Percentiles rank a stretch among this genome's conserved stretches.
These are phyloP conservation scores for Penicillium sp. DNA, from an alignment of 2,329 filamentous ascomycete species.

Conservation along the genomic window DNA sequence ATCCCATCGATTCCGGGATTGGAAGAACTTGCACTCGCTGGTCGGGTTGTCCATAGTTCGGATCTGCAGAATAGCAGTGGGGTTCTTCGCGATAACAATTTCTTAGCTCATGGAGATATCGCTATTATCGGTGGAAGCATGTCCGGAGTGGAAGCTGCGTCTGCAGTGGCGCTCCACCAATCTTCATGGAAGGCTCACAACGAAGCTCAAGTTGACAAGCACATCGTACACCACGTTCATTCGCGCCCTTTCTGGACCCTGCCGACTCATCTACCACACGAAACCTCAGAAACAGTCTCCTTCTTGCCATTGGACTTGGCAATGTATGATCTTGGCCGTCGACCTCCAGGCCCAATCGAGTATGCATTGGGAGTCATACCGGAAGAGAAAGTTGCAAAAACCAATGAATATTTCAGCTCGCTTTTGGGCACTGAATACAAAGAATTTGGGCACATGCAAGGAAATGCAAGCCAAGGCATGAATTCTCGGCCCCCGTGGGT, in stretches of 20 bases:
- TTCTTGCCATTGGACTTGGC: constrained; percentile 73
- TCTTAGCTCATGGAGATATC: constrained; percentile 57
- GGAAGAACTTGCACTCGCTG: constrained; percentile 29
- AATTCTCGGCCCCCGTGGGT: constrained; percentile 62
- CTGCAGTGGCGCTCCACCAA: constrained; percentile 68
- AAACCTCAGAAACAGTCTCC: constrained; percentile 32
- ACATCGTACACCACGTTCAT: constrained; percentile 65
- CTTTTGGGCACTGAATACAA: constrained; percentile 49
- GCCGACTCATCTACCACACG: constrained; percentile 52
- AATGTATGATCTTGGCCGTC: constrained; percentile 67
- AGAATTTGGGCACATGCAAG: constrained; percentile 33
- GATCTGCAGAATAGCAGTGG: constrained; percentile 56
- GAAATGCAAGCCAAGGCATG: constrained; percentile 44
- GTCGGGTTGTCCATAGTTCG: constrained; percentile 68
- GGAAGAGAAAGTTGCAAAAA: constrained; percentile 55
- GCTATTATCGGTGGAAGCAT: constrained; percentile 78
- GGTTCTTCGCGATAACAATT: constrained; percentile 4
- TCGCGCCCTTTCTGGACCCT: constrained; percentile 72
- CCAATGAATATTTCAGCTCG: constrained; percentile 51
- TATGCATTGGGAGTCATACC: constrained; percentile 67
- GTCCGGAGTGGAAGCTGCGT: constrained; percentile 76
- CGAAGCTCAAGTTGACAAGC: constrained; percentile 48
- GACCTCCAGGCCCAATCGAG: constrained; percentile 57
- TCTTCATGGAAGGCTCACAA: constrained; percentile 54
- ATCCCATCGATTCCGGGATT: constrained; percentile 48